Base-by-base conservation (phyloP, 345 rosid genomes). In the Laguncularia racemosa region DNA sequence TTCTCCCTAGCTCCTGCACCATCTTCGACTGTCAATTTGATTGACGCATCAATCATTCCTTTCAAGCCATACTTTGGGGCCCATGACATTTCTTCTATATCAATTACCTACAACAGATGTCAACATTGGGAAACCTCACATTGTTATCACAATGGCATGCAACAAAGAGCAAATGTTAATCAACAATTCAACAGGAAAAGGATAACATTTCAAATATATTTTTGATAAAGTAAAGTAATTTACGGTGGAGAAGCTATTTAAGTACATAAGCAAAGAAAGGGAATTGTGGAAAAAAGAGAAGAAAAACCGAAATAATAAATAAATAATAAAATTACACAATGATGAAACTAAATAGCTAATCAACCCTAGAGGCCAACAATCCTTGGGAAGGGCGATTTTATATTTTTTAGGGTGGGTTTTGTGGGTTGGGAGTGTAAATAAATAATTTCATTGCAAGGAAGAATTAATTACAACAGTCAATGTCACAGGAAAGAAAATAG, bases 71-170 rank as follows among this genome's bases (percentile, higher is more conserved):
- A 93, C 62, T 78, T 89, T 56, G 96, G 97, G 60, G 96, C 95
- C 99, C 97, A 89, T 48, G 90, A 78, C 97, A 89, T 85, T 81
- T 93, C 99, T 80, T 93, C 99, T 21, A 93, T 93, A 73, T 93
- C 97, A 65, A 85, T 69, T 46, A 93, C 97, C 99, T 93, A 72
- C 61, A 69, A 53, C 62, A 44, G 20, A 16, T 19, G 33, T 14
- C 12, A 46, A 23, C 52, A 13, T 28, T 48, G 20, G 54, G 20
- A 47, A 44, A 16, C 28, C 15, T 12, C 13, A 12, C 0, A 51
- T 43, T 59, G 16, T n/a, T 12, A 18, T 14, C 21, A 15, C 38
- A 20, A 44, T 46, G 18, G 46, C 13, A 21, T 44, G 47, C 61
- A 21, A 44, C 18, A 46, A 33, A 33, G 40, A 6, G 14, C 48